Conservation (phyloP, 345 rosid genomes). For the Bruguiera gymnorhiza region DNA sequence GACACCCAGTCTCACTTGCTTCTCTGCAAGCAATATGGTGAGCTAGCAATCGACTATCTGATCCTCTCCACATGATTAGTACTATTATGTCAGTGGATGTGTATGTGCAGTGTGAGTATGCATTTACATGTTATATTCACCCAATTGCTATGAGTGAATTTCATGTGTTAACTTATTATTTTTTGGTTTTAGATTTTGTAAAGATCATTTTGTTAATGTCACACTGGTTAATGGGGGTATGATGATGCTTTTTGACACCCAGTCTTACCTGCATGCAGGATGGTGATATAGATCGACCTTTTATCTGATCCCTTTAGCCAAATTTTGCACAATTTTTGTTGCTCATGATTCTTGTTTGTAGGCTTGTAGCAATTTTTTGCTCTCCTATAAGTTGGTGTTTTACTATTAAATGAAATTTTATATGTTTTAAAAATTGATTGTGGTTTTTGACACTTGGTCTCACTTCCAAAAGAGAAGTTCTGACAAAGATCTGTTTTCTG, state of each 20-base stretch:
- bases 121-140: not conserved
- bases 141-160: no score
- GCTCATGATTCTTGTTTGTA: no score
- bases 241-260: constrained; percentile 50
- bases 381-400: no score
- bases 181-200: not conserved
- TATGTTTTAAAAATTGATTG: no score
- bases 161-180: no score
- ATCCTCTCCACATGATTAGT: constrained; percentile 10
- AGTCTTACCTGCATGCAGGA: constrained; percentile 22
- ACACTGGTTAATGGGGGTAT: constrained; percentile 9
- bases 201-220: no score
- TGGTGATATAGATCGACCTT: constrained; percentile 2
- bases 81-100: not conserved
- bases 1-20: constrained; percentile 66
- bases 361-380: no score
- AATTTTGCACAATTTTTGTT: no score
- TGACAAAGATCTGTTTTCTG: constrained; percentile 10
- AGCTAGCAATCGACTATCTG: constrained; percentile 36
- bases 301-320: not conserved
- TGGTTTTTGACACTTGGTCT: constrained; percentile 28
- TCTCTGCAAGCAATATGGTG: constrained; percentile 35
- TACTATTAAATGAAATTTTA: no score
- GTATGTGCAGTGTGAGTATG: not conserved
- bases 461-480: constrained; percentile 34